A percentile compares a stretch with the other conserved stretches of the same genome.
Evolutionary conservation across 768 basidiomycete genomes (phyloP).

Genomic region (Russula lepida): DNA sequence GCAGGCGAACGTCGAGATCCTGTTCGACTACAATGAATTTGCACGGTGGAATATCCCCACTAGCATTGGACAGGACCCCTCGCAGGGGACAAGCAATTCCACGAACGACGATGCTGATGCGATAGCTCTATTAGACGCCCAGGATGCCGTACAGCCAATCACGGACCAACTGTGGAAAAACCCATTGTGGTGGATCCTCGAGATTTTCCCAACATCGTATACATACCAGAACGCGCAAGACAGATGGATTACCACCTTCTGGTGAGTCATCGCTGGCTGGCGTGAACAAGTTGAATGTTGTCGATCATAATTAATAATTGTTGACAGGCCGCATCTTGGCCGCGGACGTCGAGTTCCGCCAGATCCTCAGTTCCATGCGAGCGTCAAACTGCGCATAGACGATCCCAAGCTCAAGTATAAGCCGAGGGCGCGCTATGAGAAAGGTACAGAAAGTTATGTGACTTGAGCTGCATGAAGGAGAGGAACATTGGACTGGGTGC

Average conservation of each 20-base stretch:
- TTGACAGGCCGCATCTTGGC: slow-evolving; percentile 46
- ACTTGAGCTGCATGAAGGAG: slow-evolving; percentile 20
- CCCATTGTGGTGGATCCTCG: slow-evolving; percentile 62
- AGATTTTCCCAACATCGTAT: slow-evolving; percentile 48
- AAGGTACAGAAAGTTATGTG: slow-evolving; percentile 42
- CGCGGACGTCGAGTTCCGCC: slow-evolving; percentile 43
- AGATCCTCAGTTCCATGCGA: slow-evolving; percentile 53
- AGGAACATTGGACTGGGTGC: not conserved
- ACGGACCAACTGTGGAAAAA: slow-evolving; percentile 42
- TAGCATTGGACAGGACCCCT: not conserved
- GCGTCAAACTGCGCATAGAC: slow-evolving; percentile 52
- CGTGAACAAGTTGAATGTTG: not conserved
- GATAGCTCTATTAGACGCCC: not conserved
- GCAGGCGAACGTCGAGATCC: not conserved
- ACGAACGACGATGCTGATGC: not conserved
- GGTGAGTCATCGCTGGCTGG: slow-evolving; percentile 34
- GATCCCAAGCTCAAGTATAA: slow-evolving; percentile 42
- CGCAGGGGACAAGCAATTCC: not conserved
- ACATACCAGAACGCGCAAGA: slow-evolving; percentile 50
- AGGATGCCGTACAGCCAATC: slow-evolving; percentile 40
- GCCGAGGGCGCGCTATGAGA: slow-evolving; percentile 47
- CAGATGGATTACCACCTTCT: slow-evolving; percentile 44
- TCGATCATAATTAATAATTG: not conserved
- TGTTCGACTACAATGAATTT: slow-evolving; percentile 9
- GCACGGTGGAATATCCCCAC: slow-evolving; percentile 10